These are phyloP conservation scores for Neonectria neomacrospora DNA, from an alignment of 2,329 filamentous ascomycete genomes.

Conservation along the genomic window DNA sequence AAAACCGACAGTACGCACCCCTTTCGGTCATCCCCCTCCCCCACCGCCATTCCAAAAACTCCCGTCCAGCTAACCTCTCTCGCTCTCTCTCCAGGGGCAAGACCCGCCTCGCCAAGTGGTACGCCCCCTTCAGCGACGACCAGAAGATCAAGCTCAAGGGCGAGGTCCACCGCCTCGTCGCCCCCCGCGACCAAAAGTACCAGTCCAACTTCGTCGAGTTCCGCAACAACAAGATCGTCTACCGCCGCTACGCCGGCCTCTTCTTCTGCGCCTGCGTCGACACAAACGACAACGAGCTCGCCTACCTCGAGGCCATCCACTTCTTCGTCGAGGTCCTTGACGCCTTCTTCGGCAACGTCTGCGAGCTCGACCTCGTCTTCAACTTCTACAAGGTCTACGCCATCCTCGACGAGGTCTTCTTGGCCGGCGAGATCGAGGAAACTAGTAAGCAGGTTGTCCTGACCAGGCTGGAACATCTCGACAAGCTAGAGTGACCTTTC, in stretches of 20 bases:
- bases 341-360: slow-evolving; percentile 98
- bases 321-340: slow-evolving; percentile 99
- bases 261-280: slow-evolving; percentile 99
- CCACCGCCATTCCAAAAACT: neutral
- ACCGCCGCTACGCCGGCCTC: slow-evolving; percentile 94
- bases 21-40: neutral
- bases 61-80: slow-evolving; percentile 7
- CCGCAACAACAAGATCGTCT: slow-evolving; percentile 95
- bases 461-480: slow-evolving; percentile 91
- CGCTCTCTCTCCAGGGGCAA: slow-evolving; percentile 76
- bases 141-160: slow-evolving; percentile 99
- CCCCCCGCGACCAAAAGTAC: slow-evolving; percentile 98
- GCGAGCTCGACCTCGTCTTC: slow-evolving; percentile 92
- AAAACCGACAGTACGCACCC: slow-evolving; percentile 82
- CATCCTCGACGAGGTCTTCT: slow-evolving; percentile 97
- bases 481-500: slow-evolving; percentile 82
- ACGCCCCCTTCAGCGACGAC: slow-evolving; percentile 97
- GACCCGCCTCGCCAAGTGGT: slow-evolving; percentile 98
- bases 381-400: slow-evolving; percentile 93
- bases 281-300: slow-evolving; percentile 98
- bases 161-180: slow-evolving; percentile 97
- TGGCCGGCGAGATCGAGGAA: slow-evolving; percentile 98
- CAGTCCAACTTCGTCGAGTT: slow-evolving; percentile 99
- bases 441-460: slow-evolving; percentile 98
- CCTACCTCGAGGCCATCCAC: slow-evolving; percentile 96